A percentile compares a stretch with the other conserved stretches of the same genome.
Conservation (phyloP, 2,329 filamentous ascomycete genomes). For the Diaporthe eres region DNA sequence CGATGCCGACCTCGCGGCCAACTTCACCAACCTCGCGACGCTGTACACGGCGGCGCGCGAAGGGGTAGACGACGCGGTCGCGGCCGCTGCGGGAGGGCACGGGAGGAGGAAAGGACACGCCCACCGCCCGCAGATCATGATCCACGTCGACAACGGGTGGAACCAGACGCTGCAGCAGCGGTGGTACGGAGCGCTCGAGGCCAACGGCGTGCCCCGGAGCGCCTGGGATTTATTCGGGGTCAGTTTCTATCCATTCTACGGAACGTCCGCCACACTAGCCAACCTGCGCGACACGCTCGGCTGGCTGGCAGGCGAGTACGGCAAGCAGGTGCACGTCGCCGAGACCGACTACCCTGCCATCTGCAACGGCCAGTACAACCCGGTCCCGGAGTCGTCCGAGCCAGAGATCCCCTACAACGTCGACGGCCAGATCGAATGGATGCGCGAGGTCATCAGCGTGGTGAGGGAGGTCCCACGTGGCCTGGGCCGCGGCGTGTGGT, state of each 20-base stretch:
- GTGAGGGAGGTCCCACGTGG: slow-evolving; percentile 61
- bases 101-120: background rate
- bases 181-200: slow-evolving; percentile 70
- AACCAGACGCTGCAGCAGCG: slow-evolving; percentile 75
- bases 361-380: slow-evolving; percentile 57
- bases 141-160: slow-evolving; percentile 83
- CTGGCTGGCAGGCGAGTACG: slow-evolving; percentile 73
- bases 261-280: slow-evolving; percentile 68
- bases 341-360: slow-evolving; percentile 79
- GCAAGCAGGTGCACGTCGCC: slow-evolving; percentile 76
- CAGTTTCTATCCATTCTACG: slow-evolving; percentile 79
- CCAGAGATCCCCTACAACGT: slow-evolving; percentile 75
- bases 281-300: slow-evolving; percentile 67
- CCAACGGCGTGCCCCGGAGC: slow-evolving; percentile 60
- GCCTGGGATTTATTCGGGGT: slow-evolving; percentile 63
- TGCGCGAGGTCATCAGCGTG: slow-evolving; percentile 70
- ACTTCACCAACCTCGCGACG: slow-evolving; percentile 69
- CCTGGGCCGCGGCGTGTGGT: slow-evolving; percentile 74
- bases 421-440: slow-evolving; percentile 73
- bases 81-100: too few relatives aligned
- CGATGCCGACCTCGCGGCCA: slow-evolving; percentile 74
- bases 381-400: slow-evolving; percentile 70
- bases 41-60: slow-evolving; percentile 47
- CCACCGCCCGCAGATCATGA: slow-evolving; percentile 75
- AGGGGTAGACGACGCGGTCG: background rate